A percentile compares a stretch with the other conserved stretches of the same genome.
phyloP scores from a whole-genome alignment of 805 yeast genomes.

The Candida gorgasii region DNA sequence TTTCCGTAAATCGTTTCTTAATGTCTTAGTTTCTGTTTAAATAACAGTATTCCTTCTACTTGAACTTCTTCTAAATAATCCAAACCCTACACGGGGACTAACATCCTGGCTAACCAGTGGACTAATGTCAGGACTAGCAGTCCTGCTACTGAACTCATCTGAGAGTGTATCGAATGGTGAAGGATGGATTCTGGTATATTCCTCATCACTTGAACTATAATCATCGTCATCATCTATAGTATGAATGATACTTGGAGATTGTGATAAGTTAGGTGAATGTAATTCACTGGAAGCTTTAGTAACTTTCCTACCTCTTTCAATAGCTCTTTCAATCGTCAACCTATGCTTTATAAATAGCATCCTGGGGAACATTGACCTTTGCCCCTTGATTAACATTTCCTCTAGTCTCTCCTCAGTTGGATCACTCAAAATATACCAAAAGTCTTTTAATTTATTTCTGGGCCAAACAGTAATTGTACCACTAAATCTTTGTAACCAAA shows the following conservation, averaged over 20 bases:
- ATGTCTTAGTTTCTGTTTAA: no score
- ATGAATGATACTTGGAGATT: not conserved
- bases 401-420: slow-evolving; percentile 61
- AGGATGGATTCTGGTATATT: slow-evolving; percentile 2
- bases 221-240: slow-evolving; percentile 14
- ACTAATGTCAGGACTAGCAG: slow-evolving; percentile 15
- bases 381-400: slow-evolving; percentile 61
- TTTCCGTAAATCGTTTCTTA: no score
- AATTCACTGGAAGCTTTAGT: slow-evolving; percentile 16
- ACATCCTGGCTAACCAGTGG: slow-evolving; percentile 12
- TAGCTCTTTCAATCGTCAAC: slow-evolving; percentile 61
- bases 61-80: not conserved
- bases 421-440: slow-evolving; percentile 64
- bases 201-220: slow-evolving; percentile 18
- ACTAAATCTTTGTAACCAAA: slow-evolving; percentile 71
- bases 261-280: slow-evolving; percentile 3
- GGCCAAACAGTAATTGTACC: slow-evolving; percentile 83
- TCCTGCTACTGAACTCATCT: slow-evolving; percentile 15
- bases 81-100: slow-evolving; percentile 11
- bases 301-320: slow-evolving; percentile 49
- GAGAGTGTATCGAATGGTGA: slow-evolving; percentile 13
- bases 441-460: slow-evolving; percentile 57
- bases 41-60: not conserved
- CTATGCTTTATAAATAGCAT: slow-evolving; percentile 65
- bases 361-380: slow-evolving; percentile 65